Percentiles rank a stretch among this genome's conserved stretches.
Conservation (phyloP, 1,139 yeast genomes). For the Geotrichum klebahnii region DNA sequence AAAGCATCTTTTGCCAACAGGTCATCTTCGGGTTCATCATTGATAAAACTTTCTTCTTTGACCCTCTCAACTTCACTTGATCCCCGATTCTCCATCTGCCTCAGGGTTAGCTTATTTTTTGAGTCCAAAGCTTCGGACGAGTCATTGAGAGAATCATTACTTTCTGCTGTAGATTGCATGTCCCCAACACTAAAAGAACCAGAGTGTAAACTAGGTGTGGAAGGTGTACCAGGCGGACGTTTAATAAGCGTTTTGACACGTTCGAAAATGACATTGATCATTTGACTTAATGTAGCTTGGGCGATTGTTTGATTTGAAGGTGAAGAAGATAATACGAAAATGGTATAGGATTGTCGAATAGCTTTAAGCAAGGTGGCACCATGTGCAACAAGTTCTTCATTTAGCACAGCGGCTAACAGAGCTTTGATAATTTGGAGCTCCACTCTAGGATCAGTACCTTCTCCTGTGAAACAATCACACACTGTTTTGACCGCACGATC, state of each 20-base stretch:
- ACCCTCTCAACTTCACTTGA: conserved; percentile 21
- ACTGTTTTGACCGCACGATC: conserved; percentile 85
- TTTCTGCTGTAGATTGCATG: conserved; percentile 3
- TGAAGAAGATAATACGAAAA: conserved; percentile 77
- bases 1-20: conserved; percentile 84
- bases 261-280: conserved; percentile 81
- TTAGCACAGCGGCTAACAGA: conserved; percentile 77
- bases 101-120: conserved; percentile 26
- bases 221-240: conserved; percentile 11
- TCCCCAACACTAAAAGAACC: conserved; percentile 1
- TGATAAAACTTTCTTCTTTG: conserved; percentile 28
- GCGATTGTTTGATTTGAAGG: conserved; percentile 89
- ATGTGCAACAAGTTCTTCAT: conserved; percentile 78
- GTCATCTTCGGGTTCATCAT: conserved; percentile 52
- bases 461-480: conserved; percentile 83
- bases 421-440: conserved; percentile 93
- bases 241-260: conserved; percentile 47
- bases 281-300: conserved; percentile 90
- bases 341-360: conserved; percentile 86
- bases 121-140: background rate
- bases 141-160: background rate
- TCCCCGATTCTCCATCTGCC: conserved; percentile 28
- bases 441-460: conserved; percentile 81
- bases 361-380: conserved; percentile 88
- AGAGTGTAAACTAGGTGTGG: conserved; percentile 15